Conservation (phyloP, 208 protist species). For the Trichomonas gallinae region DNA sequence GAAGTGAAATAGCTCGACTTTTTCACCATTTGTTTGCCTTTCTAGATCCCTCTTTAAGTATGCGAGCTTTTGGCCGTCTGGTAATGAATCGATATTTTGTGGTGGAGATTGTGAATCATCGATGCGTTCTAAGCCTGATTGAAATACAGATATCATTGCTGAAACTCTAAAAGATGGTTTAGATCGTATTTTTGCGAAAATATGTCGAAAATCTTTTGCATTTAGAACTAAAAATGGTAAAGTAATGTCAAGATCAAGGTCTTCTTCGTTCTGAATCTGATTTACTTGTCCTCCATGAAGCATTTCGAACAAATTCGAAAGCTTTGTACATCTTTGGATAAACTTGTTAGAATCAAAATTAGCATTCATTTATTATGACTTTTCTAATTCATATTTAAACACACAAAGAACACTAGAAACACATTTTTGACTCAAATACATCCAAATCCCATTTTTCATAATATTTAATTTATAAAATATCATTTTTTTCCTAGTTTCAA, state of each 20-base stretch:
- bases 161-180: not conserved
- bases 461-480: too few species aligned
- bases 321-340: not conserved
- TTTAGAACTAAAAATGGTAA: not conserved
- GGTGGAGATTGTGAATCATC: not conserved
- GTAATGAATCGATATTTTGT: not conserved
- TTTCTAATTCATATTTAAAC: too few species aligned
- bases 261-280: not conserved
- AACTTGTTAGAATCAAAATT: not conserved
- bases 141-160: not conserved
- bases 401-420: too few species aligned
- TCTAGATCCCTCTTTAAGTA: not conserved
- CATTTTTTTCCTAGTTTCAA: too few species aligned
- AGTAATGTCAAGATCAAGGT: not conserved
- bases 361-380: not conserved
- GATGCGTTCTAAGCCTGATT: not conserved
- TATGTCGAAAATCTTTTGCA: not conserved
- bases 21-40: not conserved
- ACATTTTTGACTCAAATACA: too few species aligned
- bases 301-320: not conserved
- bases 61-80: not conserved
- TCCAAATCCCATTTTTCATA: too few species aligned
- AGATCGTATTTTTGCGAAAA: not conserved
- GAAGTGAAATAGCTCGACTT: not conserved
- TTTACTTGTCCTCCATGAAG: not conserved